Conservation (phyloP, 2,329 filamentous ascomycete genomes). For the Ceratocystis destructans region DNA sequence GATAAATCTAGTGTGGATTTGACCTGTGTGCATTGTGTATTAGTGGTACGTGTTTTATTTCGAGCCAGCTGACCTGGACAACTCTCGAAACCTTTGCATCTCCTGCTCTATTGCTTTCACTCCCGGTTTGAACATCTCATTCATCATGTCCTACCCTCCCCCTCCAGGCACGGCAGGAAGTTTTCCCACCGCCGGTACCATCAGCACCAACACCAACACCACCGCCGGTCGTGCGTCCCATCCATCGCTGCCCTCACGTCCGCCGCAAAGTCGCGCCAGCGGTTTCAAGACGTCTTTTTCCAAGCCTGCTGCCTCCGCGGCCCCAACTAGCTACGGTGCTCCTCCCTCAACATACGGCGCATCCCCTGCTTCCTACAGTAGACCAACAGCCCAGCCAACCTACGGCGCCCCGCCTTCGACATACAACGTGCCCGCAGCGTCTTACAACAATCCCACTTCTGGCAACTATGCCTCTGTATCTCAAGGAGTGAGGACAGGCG, state of each 20-base stretch:
- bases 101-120: background rate
- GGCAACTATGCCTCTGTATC: conserved; percentile 25
- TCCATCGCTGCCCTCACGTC: conserved; percentile 63
- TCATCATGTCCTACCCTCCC: conserved; percentile 76
- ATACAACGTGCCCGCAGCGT: conserved; percentile 24
- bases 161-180: conserved; percentile 56
- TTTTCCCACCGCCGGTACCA: conserved; percentile 27
- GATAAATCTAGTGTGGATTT: too few species aligned
- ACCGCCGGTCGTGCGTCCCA: conserved; percentile 24
- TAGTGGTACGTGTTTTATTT: conserved; percentile 1
- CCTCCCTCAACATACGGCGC: conserved; percentile 14
- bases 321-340: conserved; percentile 27
- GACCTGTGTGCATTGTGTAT: background rate
- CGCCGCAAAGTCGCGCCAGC: conserved; percentile 44
- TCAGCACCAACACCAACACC: conserved; percentile 9
- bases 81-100: background rate
- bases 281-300: conserved; percentile 40
- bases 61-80: background rate
- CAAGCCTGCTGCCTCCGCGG: conserved; percentile 26
- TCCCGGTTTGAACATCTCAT: conserved; percentile 28
- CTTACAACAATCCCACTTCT: conserved; percentile 24
- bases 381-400: conserved; percentile 25
- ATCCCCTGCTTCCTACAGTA: conserved; percentile 7
- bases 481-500: background rate
- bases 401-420: conserved; percentile 34